These are phyloP conservation scores for Plicaturopsis crispa DNA, from an alignment of 768 basidiomycete species.

Conservation along the genomic window DNA sequence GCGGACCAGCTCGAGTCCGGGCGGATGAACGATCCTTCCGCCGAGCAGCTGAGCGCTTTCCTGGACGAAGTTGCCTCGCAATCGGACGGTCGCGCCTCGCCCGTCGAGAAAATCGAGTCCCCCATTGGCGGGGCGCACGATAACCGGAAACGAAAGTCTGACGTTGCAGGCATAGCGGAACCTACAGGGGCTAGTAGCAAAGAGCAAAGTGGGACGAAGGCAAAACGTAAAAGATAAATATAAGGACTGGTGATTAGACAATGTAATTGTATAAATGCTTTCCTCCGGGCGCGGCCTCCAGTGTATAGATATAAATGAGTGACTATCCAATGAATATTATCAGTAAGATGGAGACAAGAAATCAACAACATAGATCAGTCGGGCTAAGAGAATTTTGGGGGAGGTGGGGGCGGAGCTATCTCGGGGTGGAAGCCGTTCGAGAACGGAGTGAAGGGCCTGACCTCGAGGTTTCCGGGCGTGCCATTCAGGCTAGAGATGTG, in stretches of 20 bases:
- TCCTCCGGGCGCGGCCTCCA: too few species aligned
- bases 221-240: conserved; percentile 1
- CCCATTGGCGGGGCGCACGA: background rate
- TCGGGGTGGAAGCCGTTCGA: conserved; percentile 25
- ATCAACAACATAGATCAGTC: too few species aligned
- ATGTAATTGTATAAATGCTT: too few species aligned
- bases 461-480: conserved; percentile 18
- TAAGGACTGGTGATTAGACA: too few species aligned
- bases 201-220: conserved; percentile 11
- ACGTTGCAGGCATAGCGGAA: conserved; percentile 16
- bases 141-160: conserved; percentile 22
- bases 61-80: conserved; percentile 34
- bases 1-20: conserved; percentile 24
- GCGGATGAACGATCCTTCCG: conserved; percentile 22
- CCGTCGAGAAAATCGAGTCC: background rate
- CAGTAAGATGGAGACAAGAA: too few species aligned
- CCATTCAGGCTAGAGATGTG: conserved; percentile 26
- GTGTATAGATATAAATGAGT: too few species aligned
- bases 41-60: conserved; percentile 33
- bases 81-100: background rate
- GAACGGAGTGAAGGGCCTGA: conserved; percentile 44
- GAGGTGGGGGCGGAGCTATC: conserved; percentile 2
- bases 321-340: too few species aligned
- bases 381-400: too few species aligned
- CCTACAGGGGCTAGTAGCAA: conserved; percentile 11